Percentiles rank a stretch among this genome's conserved stretches.
These are phyloP conservation scores for Cytospora schulzeri DNA, from an alignment of 2,329 filamentous ascomycete genomes.

Conservation along the genomic window DNA sequence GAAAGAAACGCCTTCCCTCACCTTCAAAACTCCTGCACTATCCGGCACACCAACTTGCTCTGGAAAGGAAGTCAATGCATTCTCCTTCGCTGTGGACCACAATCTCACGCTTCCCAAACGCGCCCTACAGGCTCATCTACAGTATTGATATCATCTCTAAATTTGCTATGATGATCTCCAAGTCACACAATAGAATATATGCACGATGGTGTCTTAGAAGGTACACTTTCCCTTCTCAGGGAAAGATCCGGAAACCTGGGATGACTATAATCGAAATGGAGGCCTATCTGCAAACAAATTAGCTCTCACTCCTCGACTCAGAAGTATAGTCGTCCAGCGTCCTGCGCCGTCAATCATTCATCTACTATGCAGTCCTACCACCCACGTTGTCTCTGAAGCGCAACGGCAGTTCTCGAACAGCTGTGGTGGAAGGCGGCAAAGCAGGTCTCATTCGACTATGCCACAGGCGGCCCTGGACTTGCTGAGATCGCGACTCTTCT, in stretches of 20 bases:
- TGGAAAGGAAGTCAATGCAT: not conserved
- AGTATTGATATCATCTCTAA: not conserved
- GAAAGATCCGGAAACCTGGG: slow-evolving; percentile 8
- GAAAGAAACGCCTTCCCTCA: too few species aligned
- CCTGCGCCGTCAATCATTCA: slow-evolving; percentile 20
- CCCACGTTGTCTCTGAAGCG: slow-evolving; percentile 14
- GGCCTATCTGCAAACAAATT: slow-evolving; percentile 12
- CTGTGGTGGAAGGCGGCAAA: slow-evolving; percentile 12
- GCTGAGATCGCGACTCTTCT: not conserved
- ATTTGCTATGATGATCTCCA: not conserved
- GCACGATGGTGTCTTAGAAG: slow-evolving; percentile 15
- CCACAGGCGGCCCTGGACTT: too few species aligned
- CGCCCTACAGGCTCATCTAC: slow-evolving; percentile 10
- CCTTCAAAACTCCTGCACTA: too few species aligned
- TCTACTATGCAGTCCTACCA: not conserved
- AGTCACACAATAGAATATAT: slow-evolving; percentile 7
- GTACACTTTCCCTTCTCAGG: not conserved
- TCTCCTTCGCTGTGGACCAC: not conserved
- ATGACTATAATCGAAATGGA: slow-evolving; percentile 1
- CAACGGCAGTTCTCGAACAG: slow-evolving; percentile 20
- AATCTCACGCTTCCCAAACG: too few species aligned
- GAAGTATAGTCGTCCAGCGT: slow-evolving; percentile 13
- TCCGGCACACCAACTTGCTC: too few species aligned
- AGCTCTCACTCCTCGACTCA: slow-evolving; percentile 4
- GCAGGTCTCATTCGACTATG: not conserved